Base-by-base conservation (phyloP, 176 grass and related monocot genomes). In the Bromus sterilis region DNA sequence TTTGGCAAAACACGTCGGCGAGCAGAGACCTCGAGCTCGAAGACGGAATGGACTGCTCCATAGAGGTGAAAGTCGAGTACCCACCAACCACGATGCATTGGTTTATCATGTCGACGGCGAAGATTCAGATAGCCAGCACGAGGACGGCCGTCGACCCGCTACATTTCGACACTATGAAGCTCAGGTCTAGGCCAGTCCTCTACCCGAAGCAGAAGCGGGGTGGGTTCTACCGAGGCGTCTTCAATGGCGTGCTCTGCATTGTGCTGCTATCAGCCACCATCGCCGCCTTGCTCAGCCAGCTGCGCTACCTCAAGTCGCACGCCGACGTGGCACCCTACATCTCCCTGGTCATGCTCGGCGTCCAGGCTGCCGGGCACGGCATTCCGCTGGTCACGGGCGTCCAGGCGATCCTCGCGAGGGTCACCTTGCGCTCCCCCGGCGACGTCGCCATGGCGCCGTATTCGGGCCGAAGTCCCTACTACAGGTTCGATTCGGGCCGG, bases 311-410 rank as follows among this genome's bases (percentile, higher is more conserved):
- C 13, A 65, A 46, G 53, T 20, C 44, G 7, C 89, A 93, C 77
- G 21, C 56, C 9, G 66, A 56, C 28, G 66, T 58, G 2, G 76
- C 61, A 56, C 91, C 85, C 24, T 83, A 85, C 58, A 29, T 88
- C 31, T 93, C 91, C 40, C 64, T 86, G 12, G 85, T 63, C 33
- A 93, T 90, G 88, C 73, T 90, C 37, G 74, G 65, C 35, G 82
- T 86, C 36, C 91, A 90, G 51, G 81, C 78, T n/a, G 18, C 88
- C 65, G 82, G 88, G 4, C 80, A 79, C 74, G 71, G 67, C 67
- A 65, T 86, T 73, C 81, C 87, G 66, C 75, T 89, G 25, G 48
- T 87, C 75, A 77, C 70, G 5, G 91, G 91, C 23, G 58, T 74
- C 10, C 80, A 89, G 21, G 76, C 84, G 5, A 56, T 87, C 57